phyloP scores from a whole-genome alignment of 2,329 filamentous ascomycete genomes.

The Pseudogymnoascus sp. region DNA sequence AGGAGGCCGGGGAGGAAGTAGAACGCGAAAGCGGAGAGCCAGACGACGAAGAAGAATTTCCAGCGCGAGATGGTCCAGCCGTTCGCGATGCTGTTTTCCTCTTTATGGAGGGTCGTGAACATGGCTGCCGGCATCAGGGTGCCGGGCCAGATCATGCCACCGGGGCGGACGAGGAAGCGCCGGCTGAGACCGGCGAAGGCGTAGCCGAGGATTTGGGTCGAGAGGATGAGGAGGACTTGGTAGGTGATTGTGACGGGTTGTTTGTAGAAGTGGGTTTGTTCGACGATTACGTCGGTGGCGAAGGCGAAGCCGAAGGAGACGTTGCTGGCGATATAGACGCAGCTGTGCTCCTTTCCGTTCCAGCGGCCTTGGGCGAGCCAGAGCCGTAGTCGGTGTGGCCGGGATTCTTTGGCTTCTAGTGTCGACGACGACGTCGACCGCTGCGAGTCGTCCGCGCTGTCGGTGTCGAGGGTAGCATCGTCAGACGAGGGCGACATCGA shows the following conservation, averaged over 20 bases:
- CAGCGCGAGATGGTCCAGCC: conserved; percentile 78
- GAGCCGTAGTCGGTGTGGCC: conserved; percentile 43
- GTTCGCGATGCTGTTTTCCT: conserved; percentile 72
- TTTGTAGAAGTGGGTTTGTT: conserved; percentile 83
- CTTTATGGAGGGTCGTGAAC: conserved; percentile 79
- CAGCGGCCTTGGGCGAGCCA: conserved; percentile 75
- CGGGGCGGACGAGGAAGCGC: conserved; percentile 73
- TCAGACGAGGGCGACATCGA: conserved; percentile 32
- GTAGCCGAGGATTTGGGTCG: conserved; percentile 80
- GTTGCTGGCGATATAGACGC: conserved; percentile 83
- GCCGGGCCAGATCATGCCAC: conserved; percentile 86
- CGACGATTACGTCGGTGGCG: conserved; percentile 82
- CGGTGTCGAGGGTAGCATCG: conserved; percentile 25
- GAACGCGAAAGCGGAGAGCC: conserved; percentile 63
- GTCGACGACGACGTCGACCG: conserved; percentile 17
- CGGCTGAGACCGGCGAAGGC: conserved; percentile 76
- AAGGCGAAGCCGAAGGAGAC: conserved; percentile 86
- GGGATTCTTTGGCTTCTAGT: neutral
- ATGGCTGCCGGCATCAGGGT: conserved; percentile 83
- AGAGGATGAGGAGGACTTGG: conserved; percentile 74
- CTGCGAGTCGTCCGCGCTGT: conserved; percentile 14
- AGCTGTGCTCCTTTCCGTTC: conserved; percentile 86
- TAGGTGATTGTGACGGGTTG: conserved; percentile 70
- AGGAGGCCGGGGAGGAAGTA: conserved; percentile 80
- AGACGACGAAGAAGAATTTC: conserved; percentile 74